Evolutionary conservation across 805 yeast genomes (phyloP).

Genomic region (Myxozyma neotropica): DNA sequence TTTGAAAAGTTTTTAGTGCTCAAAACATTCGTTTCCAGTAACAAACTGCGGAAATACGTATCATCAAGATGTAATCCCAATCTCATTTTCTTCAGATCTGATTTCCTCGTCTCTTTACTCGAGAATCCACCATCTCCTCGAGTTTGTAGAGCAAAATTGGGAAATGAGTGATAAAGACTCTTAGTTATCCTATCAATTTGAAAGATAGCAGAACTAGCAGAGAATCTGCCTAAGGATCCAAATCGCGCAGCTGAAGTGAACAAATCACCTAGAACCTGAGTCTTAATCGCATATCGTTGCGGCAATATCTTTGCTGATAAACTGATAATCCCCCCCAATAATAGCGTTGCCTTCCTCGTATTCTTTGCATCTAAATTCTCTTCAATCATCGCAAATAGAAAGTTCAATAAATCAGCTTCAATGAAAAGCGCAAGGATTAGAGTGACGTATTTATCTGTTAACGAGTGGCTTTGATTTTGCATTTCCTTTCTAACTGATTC

Average conservation of each 20-base stretch:
- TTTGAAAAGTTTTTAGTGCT: conserved; percentile 74
- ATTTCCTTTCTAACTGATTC: not conserved
- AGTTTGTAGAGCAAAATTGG: conserved; percentile 11
- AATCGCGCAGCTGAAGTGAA: conserved; percentile 37
- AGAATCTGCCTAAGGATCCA: conserved; percentile 33
- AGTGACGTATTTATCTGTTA: conserved; percentile 65
- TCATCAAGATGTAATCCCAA: conserved; percentile 59
- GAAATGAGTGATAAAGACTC: conserved; percentile 33
- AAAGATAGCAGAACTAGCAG: conserved; percentile 48
- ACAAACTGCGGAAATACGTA: conserved; percentile 61
- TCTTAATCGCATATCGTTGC: conserved; percentile 43
- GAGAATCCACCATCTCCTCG: conserved; percentile 4
- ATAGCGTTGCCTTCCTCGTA: conserved; percentile 60
- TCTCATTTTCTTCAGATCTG: conserved; percentile 38
- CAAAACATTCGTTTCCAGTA: conserved; percentile 69
- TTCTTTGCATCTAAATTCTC: conserved; percentile 47
- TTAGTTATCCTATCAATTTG: conserved; percentile 51
- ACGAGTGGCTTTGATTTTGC: conserved; percentile 13
- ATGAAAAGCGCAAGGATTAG: conserved; percentile 59
- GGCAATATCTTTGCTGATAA: conserved; percentile 61
- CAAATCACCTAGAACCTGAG: conserved; percentile 37
- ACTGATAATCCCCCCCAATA: conserved; percentile 64
- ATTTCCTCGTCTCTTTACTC: conserved; percentile 9
- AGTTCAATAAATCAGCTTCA: conserved; percentile 32
- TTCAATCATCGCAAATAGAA: conserved; percentile 25